Evolutionary conservation across 2,329 filamentous ascomycete species (phyloP), one percentile per base, ranked within the genome.

Genomic region (Ceratocystis destructans): DNA sequence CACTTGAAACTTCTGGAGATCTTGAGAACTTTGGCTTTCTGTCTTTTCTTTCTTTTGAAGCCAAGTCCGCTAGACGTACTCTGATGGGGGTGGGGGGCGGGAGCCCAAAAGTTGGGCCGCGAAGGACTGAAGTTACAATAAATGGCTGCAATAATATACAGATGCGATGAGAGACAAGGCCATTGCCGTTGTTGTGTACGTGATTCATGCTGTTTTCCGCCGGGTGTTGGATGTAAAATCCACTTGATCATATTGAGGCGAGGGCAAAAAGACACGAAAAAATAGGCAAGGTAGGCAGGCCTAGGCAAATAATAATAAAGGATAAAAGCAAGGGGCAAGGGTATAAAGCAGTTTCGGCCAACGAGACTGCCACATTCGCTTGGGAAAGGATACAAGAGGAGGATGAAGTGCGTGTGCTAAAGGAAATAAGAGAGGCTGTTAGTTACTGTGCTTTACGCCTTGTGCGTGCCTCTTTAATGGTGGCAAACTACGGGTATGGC

Each of bases 191-290:
- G 28, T 31, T 31, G 8, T n/a, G 22, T 37, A 5, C 5, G 31
- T 46, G 31, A 22, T 28, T 62, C 22, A 62, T 62, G 61, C 61
- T 25, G 33, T 10, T 31, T 62, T 62, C 61, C 61, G 20, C 28
- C 28, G 33, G 3, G 53, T 57, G 53, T 33, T 57, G 53, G 12
- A 31, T 50, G 48, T 12, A 10, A 22, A 50, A 22, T 50, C 20
- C 48, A 25, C 48, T 50, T 50, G 48, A 12, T 22, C 48, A 50
- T 20, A 50, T 8, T 10, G 37, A 41, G 37, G 22, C n/a, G 46
- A n/a, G n/a, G 22, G n/a, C n/a, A n/a, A 50, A 50, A 25, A 25
- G 8, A 50, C 8, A n/a, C n/a, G 22, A 50, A 50, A n/a, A 10
- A 3, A 10, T 50, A 50, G 4, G 46, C 20, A 17, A n/a, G 46